Evolutionary conservation across 768 basidiomycete genomes (phyloP).

Genomic region (Hygrophoropsis aurantiaca): DNA sequence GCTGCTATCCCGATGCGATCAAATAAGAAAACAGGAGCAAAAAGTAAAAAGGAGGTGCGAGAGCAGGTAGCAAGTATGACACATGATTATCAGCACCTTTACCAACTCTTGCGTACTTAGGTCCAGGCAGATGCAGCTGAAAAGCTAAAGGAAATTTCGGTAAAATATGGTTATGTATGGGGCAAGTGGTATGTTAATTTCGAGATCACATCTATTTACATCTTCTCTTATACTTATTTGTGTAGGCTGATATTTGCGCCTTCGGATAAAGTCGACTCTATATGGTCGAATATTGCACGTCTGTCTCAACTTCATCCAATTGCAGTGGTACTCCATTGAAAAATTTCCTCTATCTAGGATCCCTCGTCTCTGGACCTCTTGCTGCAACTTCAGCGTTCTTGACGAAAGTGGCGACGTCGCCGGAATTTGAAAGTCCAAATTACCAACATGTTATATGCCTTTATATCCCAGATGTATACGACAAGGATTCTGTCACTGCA

Average conservation of each 20-base stretch:
- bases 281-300: conserved; percentile 69
- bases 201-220: background rate
- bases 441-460: conserved; percentile 69
- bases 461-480: conserved; percentile 70
- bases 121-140: conserved; percentile 57
- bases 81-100: background rate
- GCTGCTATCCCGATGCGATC: conserved; percentile 62
- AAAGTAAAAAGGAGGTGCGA: conserved; percentile 74
- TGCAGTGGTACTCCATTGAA: background rate
- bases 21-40: conserved; percentile 70
- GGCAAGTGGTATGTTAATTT: conserved; percentile 63
- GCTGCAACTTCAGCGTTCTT: conserved; percentile 52
- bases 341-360: conserved; percentile 38
- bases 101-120: conserved; percentile 31
- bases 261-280: conserved; percentile 56
- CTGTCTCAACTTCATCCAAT: conserved; percentile 13
- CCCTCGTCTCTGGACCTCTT: conserved; percentile 63
- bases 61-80: conserved; percentile 49
- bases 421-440: conserved; percentile 43
- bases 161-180: conserved; percentile 47
- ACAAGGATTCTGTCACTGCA: conserved; percentile 57
- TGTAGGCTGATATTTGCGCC: conserved; percentile 67
- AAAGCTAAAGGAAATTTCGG: conserved; percentile 60
- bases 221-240: background rate
- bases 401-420: conserved; percentile 69